A percentile compares a stretch with the other conserved stretches of the same genome.
These are phyloP conservation scores for Psidium guajava DNA, from an alignment of 345 rosid species.

Conservation along the genomic window DNA sequence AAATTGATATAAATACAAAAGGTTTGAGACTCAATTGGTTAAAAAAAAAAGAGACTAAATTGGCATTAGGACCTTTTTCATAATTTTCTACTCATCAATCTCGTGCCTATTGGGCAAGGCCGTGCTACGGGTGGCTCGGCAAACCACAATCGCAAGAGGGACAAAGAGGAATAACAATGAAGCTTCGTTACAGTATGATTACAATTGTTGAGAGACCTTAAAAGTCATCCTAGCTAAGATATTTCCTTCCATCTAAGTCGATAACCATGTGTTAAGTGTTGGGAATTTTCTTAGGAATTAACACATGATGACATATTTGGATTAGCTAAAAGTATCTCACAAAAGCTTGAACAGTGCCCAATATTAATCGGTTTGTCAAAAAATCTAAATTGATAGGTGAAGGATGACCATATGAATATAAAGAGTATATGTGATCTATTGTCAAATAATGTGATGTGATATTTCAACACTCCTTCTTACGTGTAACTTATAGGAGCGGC, in stretches of 20 bases:
- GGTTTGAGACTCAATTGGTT: too few species aligned
- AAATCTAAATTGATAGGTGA: neutral
- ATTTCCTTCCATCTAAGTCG: neutral
- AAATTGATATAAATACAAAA: too few species aligned
- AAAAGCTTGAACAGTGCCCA: neutral
- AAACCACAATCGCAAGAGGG: neutral
- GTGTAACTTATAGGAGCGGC: neutral
- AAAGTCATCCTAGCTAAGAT: neutral
- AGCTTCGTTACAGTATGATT: neutral
- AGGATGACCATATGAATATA: too few species aligned
- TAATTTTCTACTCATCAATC: neutral
- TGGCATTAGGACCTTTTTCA: too few species aligned
- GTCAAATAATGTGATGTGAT: too few species aligned
- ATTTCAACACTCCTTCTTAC: too few species aligned
- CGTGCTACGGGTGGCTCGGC: neutral
- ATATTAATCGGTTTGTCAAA: neutral
- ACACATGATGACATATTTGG: neutral
- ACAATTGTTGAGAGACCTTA: neutral
- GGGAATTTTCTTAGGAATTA: neutral
- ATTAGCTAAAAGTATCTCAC: neutral
- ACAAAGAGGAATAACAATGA: neutral
- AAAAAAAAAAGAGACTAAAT: too few species aligned
- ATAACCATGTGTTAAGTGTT: neutral
- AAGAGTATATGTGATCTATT: accelerated
- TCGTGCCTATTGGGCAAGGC: neutral